A percentile compares a stretch with the other conserved stretches of the same genome.
These are phyloP conservation scores for Pythium graminicola DNA, from an alignment of 352 stramenopile species.

Conservation along the genomic window DNA sequence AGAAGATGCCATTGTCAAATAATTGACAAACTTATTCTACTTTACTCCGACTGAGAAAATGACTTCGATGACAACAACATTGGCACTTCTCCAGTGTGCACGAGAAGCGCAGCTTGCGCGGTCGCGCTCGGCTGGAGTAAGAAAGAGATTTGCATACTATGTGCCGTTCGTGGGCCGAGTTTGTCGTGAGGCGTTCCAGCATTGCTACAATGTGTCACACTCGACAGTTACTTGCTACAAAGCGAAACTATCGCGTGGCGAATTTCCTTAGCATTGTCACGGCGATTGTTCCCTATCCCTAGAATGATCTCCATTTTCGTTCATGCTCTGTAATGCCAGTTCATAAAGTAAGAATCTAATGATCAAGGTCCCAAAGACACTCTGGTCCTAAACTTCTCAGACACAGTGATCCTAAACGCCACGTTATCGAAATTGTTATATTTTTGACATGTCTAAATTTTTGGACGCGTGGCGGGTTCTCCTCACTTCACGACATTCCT, in stretches of 20 bases:
- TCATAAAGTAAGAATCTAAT: background rate
- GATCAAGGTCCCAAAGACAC: background rate
- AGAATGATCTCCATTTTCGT: too few relatives aligned
- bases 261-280: too few relatives aligned
- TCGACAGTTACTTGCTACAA: conserved; percentile 3
- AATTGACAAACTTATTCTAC: too few relatives aligned
- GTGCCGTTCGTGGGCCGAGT: conserved; percentile 1
- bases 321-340: background rate
- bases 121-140: background rate
- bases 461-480: background rate
- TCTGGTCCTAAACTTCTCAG: background rate
- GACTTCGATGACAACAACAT: background rate
- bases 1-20: too few relatives aligned
- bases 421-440: background rate
- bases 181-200: background rate
- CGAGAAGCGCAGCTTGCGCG: background rate
- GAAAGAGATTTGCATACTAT: conserved; percentile 5
- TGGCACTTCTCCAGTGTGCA: background rate
- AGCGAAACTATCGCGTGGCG: background rate
- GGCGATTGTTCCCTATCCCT: too few relatives aligned
- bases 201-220: conserved; percentile 2
- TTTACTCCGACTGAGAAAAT: background rate
- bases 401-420: background rate
- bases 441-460: background rate
- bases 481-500: background rate